Evolutionary conservation across 306 rosid genomes (phyloP).

Genomic region (Trifolium subterraneum): DNA sequence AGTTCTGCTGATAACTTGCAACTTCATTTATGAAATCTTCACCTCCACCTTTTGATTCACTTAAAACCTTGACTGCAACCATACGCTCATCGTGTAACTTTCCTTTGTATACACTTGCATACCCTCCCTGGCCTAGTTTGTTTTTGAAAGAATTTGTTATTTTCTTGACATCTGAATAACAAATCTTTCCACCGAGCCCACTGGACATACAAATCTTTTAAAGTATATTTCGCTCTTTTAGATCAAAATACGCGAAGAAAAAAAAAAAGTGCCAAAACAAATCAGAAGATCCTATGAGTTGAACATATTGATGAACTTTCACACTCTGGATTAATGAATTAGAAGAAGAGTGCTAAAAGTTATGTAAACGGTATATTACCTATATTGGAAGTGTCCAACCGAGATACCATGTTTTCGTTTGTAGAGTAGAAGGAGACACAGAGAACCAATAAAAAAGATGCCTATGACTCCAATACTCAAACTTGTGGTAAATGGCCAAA

Average conservation of each 20-base stretch:
- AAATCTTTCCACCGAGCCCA: too few relatives aligned
- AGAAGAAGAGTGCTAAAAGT: neutral
- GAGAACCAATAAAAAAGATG: too few relatives aligned
- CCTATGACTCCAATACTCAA: too few relatives aligned
- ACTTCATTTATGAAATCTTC: slow-evolving; percentile 58
- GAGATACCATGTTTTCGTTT: too few relatives aligned
- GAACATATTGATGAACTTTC: too few relatives aligned
- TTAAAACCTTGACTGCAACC: slow-evolving; percentile 55
- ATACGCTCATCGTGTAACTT: slow-evolving; percentile 35
- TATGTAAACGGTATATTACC: slow-evolving; percentile 35
- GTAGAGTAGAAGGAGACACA: too few relatives aligned
- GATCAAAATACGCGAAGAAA: neutral
- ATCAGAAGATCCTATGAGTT: neutral
- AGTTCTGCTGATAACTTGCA: slow-evolving; percentile 42
- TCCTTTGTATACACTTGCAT: slow-evolving; percentile 51
- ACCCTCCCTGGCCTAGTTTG: slow-evolving; percentile 53
- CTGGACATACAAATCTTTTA: neutral
- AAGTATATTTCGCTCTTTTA: neutral
- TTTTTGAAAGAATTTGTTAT: slow-evolving; percentile 38
- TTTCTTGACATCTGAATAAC: slow-evolving; percentile 32
- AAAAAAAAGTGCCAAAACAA: neutral
- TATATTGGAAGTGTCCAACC: too few relatives aligned
- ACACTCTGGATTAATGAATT: too few relatives aligned
- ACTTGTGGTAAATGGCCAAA: too few relatives aligned
- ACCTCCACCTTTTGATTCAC: slow-evolving; percentile 36